Base-by-base conservation (phyloP, 768 basidiomycete species). In the Tylopilus vinaceipallidus region DNA sequence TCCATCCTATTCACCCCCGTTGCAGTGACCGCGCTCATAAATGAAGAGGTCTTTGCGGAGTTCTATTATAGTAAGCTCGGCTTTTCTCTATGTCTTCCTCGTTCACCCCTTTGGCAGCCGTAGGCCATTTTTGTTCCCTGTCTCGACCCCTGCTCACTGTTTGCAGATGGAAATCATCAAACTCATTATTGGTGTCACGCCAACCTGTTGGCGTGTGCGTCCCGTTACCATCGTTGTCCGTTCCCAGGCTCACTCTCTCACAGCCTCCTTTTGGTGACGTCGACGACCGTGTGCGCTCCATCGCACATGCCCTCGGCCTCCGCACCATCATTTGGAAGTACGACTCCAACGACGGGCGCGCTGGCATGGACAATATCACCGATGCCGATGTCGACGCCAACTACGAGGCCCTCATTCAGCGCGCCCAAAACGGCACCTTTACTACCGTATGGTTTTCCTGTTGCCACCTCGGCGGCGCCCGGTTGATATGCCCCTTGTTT, bases 341-440 rank as follows among this genome's bases (percentile, higher is more conserved):
- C 52, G 83, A 86, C 58, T 78, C 82, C n/a, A 71, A 75, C 33
- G 89, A 93, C 66, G 91, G 88, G 88, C 77, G 81, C 61, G 79
- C 76, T 22, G 78, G 80, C 6, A 73, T 72, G 2, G 75, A 72
- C 3, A 68, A 68, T 30, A 55, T 76, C 37, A 77, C 75, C 9
- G 63, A 65, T 2, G 73, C 74, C 23, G 65, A 73, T 26, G 73
- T 85, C 16, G 74, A 80, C 42, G 59, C 63, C 40, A 78, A 81
- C 55, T 88, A 88, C 58, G 62, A 81, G 45, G 53, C 45, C 8
- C 75, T 90, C 64, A 69, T 86, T 24, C 42, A 71, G 20, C 68
- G 70, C 17, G 78, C 78, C 5, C 57, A 65, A 22, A 73, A 64
- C 23, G 79, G 79, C 16, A 60, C 62, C 4, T 81, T 75, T 36